Conservation (phyloP, 441 rosid genomes). For the Melastoma candidum region DNA sequence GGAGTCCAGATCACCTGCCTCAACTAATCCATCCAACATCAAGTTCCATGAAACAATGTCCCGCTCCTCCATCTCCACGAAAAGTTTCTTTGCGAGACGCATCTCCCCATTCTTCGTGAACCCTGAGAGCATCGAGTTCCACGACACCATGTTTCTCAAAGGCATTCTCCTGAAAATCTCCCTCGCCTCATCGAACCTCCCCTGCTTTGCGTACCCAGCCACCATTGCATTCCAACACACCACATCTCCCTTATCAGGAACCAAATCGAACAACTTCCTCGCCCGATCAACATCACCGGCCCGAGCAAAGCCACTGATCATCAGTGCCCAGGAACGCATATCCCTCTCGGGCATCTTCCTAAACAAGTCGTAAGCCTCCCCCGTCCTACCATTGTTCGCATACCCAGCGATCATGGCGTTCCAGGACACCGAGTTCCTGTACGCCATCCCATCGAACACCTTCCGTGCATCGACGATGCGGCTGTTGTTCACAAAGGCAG, state of each 20-base stretch:
- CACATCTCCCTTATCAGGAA: constrained; percentile 23
- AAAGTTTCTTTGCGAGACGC: constrained; percentile 18
- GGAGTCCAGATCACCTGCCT: constrained; percentile 23
- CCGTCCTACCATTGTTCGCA: constrained; percentile 11
- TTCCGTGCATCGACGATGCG: constrained; percentile 17
- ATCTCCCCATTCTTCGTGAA: constrained; percentile 21
- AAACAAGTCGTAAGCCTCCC: constrained; percentile 24
- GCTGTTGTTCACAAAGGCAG: constrained; percentile 22
- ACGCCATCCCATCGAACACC: constrained; percentile 27
- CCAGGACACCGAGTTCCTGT: constrained; percentile 27
- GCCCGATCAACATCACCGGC: constrained; percentile 25
- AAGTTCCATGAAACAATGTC: constrained; percentile 12
- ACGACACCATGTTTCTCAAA: constrained; percentile 21
- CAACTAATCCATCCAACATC: constrained; percentile 13
- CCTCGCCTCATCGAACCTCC: constrained; percentile 24
- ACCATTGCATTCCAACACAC: constrained; percentile 31
- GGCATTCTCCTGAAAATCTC: constrained; percentile 21
- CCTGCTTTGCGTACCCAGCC: constrained; percentile 25
- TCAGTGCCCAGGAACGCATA: constrained; percentile 24
- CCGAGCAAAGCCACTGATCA: constrained; percentile 23
- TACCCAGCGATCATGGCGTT: constrained; percentile 27
- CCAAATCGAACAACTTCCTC: constrained; percentile 23
- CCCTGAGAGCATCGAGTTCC: constrained; percentile 29
- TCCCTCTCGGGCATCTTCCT: constrained; percentile 22
- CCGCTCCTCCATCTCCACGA: constrained; percentile 22